Percentiles rank a stretch among this genome's conserved stretches.
Conservation (phyloP, 2,329 filamentous ascomycete genomes). For the Botryotinia convoluta region DNA sequence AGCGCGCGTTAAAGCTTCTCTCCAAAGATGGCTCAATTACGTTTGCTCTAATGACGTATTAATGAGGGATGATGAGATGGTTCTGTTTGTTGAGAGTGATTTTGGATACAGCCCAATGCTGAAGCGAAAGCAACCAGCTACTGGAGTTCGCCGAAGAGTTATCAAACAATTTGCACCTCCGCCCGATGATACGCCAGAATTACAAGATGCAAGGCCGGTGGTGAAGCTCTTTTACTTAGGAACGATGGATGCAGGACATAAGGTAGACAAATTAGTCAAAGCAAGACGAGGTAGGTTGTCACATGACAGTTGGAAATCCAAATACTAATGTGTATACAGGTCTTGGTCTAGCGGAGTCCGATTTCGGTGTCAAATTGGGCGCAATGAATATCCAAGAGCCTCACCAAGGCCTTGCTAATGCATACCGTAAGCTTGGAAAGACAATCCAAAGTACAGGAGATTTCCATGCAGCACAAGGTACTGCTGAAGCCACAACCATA, state of each 20-base stretch:
- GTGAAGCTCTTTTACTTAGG: slow-evolving; percentile 96
- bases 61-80: slow-evolving; percentile 94
- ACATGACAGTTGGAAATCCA: slow-evolving; percentile 20
- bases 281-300: slow-evolving; percentile 72
- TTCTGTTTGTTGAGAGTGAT: slow-evolving; percentile 98
- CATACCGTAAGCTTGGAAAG: slow-evolving; percentile 93
- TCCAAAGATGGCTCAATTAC: slow-evolving; percentile 94
- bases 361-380: slow-evolving; percentile 87
- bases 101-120: slow-evolving; percentile 97
- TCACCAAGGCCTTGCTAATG: slow-evolving; percentile 81
- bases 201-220: slow-evolving; percentile 82
- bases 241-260: slow-evolving; percentile 95
- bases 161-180: slow-evolving; percentile 98
- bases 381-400: slow-evolving; percentile 87
- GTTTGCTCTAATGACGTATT: slow-evolving; percentile 90
- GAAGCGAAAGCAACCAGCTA: slow-evolving; percentile 93
- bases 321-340: slow-evolving; percentile 53
- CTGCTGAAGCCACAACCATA: slow-evolving; percentile 90
- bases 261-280: slow-evolving; percentile 92
- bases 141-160: slow-evolving; percentile 89
- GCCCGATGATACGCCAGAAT: slow-evolving; percentile 92
- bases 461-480: slow-evolving; percentile 93
- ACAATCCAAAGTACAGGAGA: slow-evolving; percentile 91
- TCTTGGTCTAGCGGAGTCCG: slow-evolving; percentile 85
- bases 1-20: slow-evolving; percentile 75